Base-by-base conservation (phyloP, 441 rosid genomes). In the Hura crepitans region DNA sequence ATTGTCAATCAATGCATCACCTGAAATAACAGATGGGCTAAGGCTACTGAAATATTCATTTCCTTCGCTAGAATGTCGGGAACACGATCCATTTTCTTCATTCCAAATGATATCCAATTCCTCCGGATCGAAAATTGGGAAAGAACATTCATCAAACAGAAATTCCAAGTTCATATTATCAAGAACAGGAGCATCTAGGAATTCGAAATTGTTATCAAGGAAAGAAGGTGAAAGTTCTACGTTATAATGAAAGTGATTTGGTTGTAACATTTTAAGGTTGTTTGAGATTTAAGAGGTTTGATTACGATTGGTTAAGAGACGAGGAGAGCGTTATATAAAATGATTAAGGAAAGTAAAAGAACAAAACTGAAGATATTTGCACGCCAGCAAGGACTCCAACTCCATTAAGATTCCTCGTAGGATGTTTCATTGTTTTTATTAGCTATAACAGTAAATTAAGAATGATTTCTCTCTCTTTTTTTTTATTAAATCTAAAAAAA, bases 61-160 rank as follows among this genome's bases (percentile, higher is more conserved):
- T 18, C 47, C 51, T 3, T 54, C 72, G 6, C 11, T 49, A 23
- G 3, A 42, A 9, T 42, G 12, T 42, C 12, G 12, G 46, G 46
- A 42, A 9, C 3, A 42, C 12, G 46, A 42, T 11, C 60, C 78
- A 18, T 59, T 64, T 25, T 69, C 70, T 25, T 30, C 39, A 15
- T 20, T 55, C 54, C 47, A 43, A 13, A 72, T 58, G 14, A 64
- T 63, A 27, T 73, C 63, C n/a, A 73, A 64, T 33, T 60, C 75
- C 61, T 77, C 75, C 33, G 73, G 45, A 55, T 56, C 57, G 28
- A 42, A 12, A 9, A 58, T 42, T 3, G 73, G 66, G 1, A 58
- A 71, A 30, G 45, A 71, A 30, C 35, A 70, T 4, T 17, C 17
- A 60, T 45, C 53, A 13, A 23, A 25, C 4, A 51, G 39, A 15